These are phyloP conservation scores for Colletotrichum nymphaeae DNA, from an alignment of 2,329 filamentous ascomycete species.

Conservation along the genomic window DNA sequence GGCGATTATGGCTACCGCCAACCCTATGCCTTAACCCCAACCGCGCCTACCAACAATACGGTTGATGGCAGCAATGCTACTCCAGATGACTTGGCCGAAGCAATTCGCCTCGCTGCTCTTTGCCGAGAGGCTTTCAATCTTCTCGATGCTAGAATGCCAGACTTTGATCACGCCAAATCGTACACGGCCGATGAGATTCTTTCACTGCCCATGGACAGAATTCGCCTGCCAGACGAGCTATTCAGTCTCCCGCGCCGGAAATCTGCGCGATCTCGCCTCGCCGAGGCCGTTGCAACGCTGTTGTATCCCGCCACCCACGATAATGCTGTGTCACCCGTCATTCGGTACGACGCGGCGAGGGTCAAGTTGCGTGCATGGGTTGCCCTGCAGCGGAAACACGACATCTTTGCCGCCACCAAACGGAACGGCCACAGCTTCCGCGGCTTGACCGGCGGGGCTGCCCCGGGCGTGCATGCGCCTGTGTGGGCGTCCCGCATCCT, in stretches of 20 bases:
- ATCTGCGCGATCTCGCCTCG: slow-evolving; percentile 45
- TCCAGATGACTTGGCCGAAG: slow-evolving; percentile 38
- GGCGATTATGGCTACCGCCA: neutral
- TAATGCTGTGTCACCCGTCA: slow-evolving; percentile 49
- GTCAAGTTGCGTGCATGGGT: slow-evolving; percentile 50
- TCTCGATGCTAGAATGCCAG: slow-evolving; percentile 41
- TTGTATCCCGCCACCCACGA: slow-evolving; percentile 47
- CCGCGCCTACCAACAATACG: neutral
- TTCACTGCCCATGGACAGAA: slow-evolving; percentile 44
- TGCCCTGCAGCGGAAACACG: slow-evolving; percentile 49
- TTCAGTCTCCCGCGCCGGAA: slow-evolving; percentile 49
- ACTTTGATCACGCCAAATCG: slow-evolving; percentile 43
- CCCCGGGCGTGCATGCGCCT: slow-evolving; percentile 45
- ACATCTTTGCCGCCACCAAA: slow-evolving; percentile 45
- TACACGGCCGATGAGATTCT: slow-evolving; percentile 51
- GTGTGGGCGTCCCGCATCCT: slow-evolving; percentile 48
- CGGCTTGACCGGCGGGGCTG: slow-evolving; percentile 45
- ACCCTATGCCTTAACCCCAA: slow-evolving; percentile 4
- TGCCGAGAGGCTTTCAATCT: slow-evolving; percentile 44
- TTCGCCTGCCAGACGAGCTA: slow-evolving; percentile 45
- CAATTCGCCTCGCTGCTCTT: slow-evolving; percentile 42
- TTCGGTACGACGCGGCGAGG: slow-evolving; percentile 50
- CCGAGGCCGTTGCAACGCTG: slow-evolving; percentile 45
- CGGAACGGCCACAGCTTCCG: slow-evolving; percentile 43
- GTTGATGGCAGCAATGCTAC: neutral